These are phyloP conservation scores for Carpinus viminea DNA, from an alignment of 306 rosid genomes.

Conservation along the genomic window DNA sequence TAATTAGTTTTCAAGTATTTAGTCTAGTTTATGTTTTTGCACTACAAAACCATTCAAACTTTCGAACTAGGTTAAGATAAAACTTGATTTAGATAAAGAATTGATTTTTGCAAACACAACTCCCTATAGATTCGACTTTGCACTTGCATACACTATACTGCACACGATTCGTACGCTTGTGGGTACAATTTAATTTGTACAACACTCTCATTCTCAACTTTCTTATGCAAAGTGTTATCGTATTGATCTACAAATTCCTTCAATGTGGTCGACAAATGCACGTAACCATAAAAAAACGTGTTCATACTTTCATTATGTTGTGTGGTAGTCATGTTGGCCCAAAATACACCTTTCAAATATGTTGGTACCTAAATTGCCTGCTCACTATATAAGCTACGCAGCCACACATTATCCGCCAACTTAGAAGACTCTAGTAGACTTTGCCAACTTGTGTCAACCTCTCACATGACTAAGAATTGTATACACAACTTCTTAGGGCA, in stretches of 20 bases:
- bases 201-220: slow-evolving; percentile 18
- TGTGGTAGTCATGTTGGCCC: slow-evolving; percentile 27
- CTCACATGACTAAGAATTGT: slow-evolving; percentile 13
- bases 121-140: too few species aligned
- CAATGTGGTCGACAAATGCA: background rate
- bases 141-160: too few species aligned
- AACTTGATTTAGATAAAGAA: too few species aligned
- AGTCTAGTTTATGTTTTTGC: too few species aligned
- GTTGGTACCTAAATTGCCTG: slow-evolving; percentile 19
- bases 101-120: too few species aligned
- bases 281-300: slow-evolving; percentile 14
- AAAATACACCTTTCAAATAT: slow-evolving; percentile 32
- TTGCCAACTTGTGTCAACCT: slow-evolving; percentile 25
- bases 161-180: too few species aligned
- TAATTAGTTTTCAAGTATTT: too few species aligned
- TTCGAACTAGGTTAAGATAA: too few species aligned
- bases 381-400: slow-evolving; percentile 17
- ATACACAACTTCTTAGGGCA: slow-evolving; percentile 2
- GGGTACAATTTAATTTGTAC: too few species aligned
- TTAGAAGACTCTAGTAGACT: slow-evolving; percentile 3
- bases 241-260: slow-evolving; percentile 16
- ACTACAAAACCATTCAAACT: too few species aligned
- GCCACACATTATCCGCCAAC: slow-evolving; percentile 12
- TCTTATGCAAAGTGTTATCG: slow-evolving; percentile 17
- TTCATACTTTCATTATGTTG: slow-evolving; percentile 11